These are phyloP conservation scores for Lipomyces oligophaga DNA, from an alignment of 805 yeast genomes.

Conservation along the genomic window DNA sequence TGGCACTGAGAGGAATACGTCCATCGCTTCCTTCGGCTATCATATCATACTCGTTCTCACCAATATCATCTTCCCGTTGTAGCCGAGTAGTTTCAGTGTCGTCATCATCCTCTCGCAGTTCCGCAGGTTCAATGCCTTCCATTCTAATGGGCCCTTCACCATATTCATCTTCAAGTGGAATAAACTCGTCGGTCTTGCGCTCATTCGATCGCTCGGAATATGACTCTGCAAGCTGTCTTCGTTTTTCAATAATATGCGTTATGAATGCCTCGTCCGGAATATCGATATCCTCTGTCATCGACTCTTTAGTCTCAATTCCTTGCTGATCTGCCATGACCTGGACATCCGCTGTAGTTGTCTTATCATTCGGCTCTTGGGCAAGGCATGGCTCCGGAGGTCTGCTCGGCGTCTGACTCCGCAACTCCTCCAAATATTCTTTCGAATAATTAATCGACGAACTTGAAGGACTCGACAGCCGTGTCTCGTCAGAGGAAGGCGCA, in stretches of 20 bases:
- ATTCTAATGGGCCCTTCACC: constrained; percentile 2
- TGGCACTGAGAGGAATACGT: constrained; percentile 23
- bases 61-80: constrained; percentile 19
- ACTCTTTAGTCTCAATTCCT: constrained; percentile 12
- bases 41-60: constrained; percentile 21
- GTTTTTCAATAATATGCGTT: constrained; percentile 20
- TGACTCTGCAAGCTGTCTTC: constrained; percentile 9
- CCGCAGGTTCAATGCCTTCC: constrained; percentile 13
- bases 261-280: constrained; percentile 27
- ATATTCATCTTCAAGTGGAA: constrained; percentile 17
- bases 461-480: not conserved
- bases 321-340: constrained; percentile 5
- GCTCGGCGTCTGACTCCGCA: constrained; percentile 18
- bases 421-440: constrained; percentile 17
- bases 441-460: constrained; percentile 7
- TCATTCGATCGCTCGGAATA: not conserved
- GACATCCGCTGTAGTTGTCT: not conserved
- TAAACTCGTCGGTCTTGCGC: constrained; percentile 10
- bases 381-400: constrained; percentile 13
- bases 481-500: constrained; percentile 12
- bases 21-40: constrained; percentile 28
- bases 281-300: constrained; percentile 11
- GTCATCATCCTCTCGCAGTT: not conserved
- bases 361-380: not conserved
- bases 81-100: constrained; percentile 9